Percentiles rank a stretch among this genome's conserved stretches.
Conservation (phyloP, 75 land plant genomes). For the Pinus taeda region DNA sequence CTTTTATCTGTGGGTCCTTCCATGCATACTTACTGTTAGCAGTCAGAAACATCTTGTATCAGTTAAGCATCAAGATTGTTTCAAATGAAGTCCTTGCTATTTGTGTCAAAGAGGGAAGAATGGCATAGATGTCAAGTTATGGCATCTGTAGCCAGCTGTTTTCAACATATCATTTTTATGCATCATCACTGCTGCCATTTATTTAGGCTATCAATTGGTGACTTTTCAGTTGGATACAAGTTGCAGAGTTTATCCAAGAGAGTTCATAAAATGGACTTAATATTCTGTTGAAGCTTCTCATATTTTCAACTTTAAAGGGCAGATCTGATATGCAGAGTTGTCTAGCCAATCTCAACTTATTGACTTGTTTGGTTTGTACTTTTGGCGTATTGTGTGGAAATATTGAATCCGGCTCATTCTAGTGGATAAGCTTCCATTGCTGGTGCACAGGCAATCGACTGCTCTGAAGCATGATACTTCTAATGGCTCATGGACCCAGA, state of each 20-base stretch:
- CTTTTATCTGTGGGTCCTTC: conserved; percentile 2
- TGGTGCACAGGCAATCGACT: not conserved
- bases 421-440: not conserved
- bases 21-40: not conserved
- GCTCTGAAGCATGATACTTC: conserved; percentile 6
- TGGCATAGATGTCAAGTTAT: conserved; percentile 5
- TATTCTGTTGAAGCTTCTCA: conserved; percentile 3
- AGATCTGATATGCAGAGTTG: not conserved
- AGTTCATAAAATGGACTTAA: conserved; percentile 2
- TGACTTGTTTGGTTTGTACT: not conserved
- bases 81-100: not conserved
- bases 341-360: not conserved
- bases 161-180: not conserved
- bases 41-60: conserved; percentile 5
- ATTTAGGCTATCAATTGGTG: not conserved
- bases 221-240: not conserved
- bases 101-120: not conserved
- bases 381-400: conserved; percentile 1
- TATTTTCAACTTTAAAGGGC: not conserved
- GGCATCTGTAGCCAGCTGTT: not conserved
- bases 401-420: not conserved
- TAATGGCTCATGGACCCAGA: not conserved
- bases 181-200: conserved; percentile 1
- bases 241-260: not conserved
- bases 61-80: not conserved